Base-by-base conservation (phyloP, 768 basidiomycete genomes). In the Boletus rex-veris region DNA sequence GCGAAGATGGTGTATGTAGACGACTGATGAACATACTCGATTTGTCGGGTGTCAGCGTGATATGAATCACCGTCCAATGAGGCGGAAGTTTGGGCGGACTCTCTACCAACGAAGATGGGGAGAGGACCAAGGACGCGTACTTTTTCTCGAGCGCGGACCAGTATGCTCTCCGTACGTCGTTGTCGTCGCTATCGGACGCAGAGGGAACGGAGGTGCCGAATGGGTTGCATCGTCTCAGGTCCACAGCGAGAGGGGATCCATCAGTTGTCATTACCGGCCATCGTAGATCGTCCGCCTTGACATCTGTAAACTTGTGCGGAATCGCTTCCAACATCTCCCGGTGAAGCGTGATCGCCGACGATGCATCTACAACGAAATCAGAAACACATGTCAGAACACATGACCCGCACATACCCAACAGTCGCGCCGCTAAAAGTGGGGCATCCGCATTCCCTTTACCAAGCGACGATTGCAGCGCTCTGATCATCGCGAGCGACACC, bases 311-410 rank as follows among this genome's bases (percentile, higher is more conserved):
- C 66, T 97, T 97, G 63, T 82, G 71, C 1, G 81, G 77, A 45
- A 95, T 86, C 15, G 82, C 82, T 58, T 96, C 93, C 15, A 94
- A 68, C 76, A 98, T 82, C 65, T 98, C 96, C 16, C 92, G 80
- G 9, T 85, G 83, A 2, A 97, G 76, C 0, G 92, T 92, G 42
- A 94, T 80, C 5, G 90, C 81, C 0, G 85, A 76, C 3, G 86
- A 85, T 14, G 79, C 74, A 67, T 96, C 95, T 96, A 58, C 9
- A 45, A 16, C 16, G 18, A 4, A n/a, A 12, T 21, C 7, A 12
- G 11, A 28, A 28, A 28, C 7, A 28, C 26, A 28, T 1, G 12
- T 40, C 16, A 45, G 31, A 48, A 24, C 15, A 18, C n/a, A n/a
- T 1, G 5, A 0, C 1, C 12, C 8, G 4, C 35, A 64, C 74